Conservation (phyloP, 345 rosid species). For the Eucalyptus cladocalyx region DNA sequence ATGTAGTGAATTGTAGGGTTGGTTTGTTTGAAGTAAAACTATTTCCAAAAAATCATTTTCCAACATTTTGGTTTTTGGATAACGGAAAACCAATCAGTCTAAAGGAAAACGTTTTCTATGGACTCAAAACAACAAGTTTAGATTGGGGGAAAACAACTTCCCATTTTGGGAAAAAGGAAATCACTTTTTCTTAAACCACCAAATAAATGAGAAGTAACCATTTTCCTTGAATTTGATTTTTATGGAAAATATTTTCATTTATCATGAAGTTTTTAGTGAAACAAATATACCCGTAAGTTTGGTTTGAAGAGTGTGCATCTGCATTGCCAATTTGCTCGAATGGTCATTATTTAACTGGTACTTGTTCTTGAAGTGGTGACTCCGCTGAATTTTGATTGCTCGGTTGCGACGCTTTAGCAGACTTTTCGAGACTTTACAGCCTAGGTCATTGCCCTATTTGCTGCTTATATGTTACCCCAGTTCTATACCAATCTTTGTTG, state of each 20-base stretch:
- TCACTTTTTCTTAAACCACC: not conserved
- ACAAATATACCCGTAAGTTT: not conserved
- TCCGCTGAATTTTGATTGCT: not conserved
- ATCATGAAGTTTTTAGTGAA: not conserved
- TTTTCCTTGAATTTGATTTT: not conserved
- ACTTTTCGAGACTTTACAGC: not conserved
- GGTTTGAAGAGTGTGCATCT: not conserved
- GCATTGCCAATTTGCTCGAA: not conserved
- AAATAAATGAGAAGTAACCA: not conserved
- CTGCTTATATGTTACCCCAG: not conserved
- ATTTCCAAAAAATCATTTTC: not conserved
- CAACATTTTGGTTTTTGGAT: not conserved
- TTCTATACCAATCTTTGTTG: not conserved
- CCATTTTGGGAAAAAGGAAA: not conserved
- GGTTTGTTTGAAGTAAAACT: not conserved
- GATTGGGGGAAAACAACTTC: not conserved
- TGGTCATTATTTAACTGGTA: not conserved
- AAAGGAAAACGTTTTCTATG: not conserved
- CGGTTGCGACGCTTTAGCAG: not conserved
- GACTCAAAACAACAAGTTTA: not conserved
- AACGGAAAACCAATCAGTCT: not conserved
- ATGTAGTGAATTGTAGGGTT: not conserved
- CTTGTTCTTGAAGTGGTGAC: not conserved
- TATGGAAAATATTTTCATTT: not conserved
- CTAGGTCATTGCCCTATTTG: not conserved